Evolutionary conservation across 1,284 basidiomycete genomes (phyloP).

Genomic region (Veloboletus limbatus): DNA sequence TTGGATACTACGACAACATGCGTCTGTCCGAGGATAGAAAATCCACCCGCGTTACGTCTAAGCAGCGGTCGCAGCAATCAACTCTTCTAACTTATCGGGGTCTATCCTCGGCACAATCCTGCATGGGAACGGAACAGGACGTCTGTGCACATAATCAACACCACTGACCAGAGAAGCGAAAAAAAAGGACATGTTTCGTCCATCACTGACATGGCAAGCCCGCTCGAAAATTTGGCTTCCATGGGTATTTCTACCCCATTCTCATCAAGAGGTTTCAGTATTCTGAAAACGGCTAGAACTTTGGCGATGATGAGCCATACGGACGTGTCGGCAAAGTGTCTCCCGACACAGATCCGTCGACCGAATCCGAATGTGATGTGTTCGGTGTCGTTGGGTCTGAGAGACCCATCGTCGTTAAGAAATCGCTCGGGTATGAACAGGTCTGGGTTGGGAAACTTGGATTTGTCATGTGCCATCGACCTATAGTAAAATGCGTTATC

Average conservation of each 20-base stretch:
- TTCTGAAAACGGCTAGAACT: conserved; percentile 11
- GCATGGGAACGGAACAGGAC: conserved; percentile 7
- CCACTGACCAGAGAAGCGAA: too few relatives aligned
- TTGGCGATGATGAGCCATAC: conserved; percentile 10
- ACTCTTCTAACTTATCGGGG: conserved; percentile 2
- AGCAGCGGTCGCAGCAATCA: neutral
- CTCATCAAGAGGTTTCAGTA: conserved; percentile 7
- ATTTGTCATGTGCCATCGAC: conserved; percentile 12
- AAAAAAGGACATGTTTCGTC: neutral
- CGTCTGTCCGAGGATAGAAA: too few relatives aligned
- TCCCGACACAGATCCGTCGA: conserved; percentile 8
- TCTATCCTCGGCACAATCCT: conserved; percentile 7
- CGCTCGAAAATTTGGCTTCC: conserved; percentile 3
- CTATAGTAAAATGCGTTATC: neutral
- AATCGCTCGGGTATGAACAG: conserved; percentile 13
- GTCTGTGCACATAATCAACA: conserved; percentile 1
- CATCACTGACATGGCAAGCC: conserved; percentile 9
- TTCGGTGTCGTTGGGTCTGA: conserved; percentile 1
- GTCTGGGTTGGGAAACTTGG: conserved; percentile 5
- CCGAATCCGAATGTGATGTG: conserved; percentile 11
- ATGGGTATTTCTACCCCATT: conserved; percentile 13
- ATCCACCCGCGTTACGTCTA: neutral
- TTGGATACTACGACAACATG: too few relatives aligned
- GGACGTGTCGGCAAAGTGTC: conserved; percentile 13
- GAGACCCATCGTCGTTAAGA: conserved; percentile 9